Conservation (phyloP, 495 filamentous ascomycete genomes). For the Penicillium soppii region DNA sequence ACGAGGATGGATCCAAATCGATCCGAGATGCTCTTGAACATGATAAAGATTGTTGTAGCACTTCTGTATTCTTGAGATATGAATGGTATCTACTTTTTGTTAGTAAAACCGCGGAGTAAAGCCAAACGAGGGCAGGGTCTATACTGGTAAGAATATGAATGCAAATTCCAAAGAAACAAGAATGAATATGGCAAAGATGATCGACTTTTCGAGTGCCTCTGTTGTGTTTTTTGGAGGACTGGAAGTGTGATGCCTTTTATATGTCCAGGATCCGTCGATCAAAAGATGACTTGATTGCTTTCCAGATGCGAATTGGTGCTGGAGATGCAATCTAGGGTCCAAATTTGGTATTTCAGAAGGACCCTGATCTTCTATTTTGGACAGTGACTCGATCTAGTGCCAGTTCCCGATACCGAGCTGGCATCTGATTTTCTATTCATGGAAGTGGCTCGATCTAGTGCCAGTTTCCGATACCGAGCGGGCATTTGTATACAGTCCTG, state of each 20-base stretch:
- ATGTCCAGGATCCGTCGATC: background rate
- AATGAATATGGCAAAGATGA: background rate
- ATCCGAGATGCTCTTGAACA: background rate
- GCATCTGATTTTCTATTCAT: background rate
- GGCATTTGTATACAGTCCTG: too few species aligned
- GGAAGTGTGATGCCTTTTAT: background rate
- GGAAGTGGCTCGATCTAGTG: too few species aligned
- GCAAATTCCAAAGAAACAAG: background rate
- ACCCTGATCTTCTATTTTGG: background rate
- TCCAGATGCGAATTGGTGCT: background rate
- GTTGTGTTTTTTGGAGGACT: background rate
- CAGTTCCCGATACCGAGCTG: background rate
- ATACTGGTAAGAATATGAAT: background rate
- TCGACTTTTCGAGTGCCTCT: background rate
- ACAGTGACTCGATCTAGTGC: background rate
- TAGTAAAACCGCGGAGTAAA: background rate
- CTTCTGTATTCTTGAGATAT: background rate
- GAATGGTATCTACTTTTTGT: background rate
- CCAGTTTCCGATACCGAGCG: too few species aligned
- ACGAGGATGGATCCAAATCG: background rate
- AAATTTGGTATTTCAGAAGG: background rate
- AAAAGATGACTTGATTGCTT: background rate
- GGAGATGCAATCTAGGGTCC: background rate
- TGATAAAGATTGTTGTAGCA: background rate
- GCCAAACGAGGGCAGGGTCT: background rate